Percentiles rank a stretch among this genome's conserved stretches.
These are phyloP conservation scores for Schizosaccharomyces octosporus DNA, from an alignment of 805 yeast genomes.

Conservation along the genomic window DNA sequence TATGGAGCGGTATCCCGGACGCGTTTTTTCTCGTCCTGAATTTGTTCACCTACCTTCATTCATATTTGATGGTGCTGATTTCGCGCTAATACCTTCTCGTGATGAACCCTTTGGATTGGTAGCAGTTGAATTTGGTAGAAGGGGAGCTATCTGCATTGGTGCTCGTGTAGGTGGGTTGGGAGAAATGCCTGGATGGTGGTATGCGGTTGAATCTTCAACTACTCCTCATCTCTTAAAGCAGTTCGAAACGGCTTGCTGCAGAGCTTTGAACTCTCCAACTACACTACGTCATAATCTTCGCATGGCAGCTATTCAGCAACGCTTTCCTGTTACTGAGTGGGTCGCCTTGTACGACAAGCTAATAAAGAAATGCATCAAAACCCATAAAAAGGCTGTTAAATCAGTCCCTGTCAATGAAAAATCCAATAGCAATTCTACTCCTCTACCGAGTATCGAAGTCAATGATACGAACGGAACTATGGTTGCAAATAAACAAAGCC, in stretches of 20 bases:
- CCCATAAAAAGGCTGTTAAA: not conserved
- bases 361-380: not conserved
- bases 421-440: not conserved
- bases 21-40: conserved; percentile 1
- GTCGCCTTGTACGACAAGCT: not conserved
- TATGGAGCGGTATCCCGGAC: conserved; percentile 1
- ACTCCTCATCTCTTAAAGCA: conserved; percentile 1
- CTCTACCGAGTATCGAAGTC: not conserved
- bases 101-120: conserved; percentile 3
- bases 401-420: not conserved
- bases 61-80: conserved; percentile 3
- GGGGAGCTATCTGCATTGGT: conserved; percentile 2
- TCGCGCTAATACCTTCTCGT: conserved; percentile 2
- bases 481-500: not conserved
- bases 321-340: conserved; percentile 2
- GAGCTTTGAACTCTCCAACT: not conserved
- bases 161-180: conserved; percentile 2
- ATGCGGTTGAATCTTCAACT: not conserved
- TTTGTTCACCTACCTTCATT: conserved; percentile 1
- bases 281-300: not conserved
- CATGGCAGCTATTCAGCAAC: not conserved
- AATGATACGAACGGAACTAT: not conserved
- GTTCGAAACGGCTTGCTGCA: not conserved
- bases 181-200: conserved; percentile 4
- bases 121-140: conserved; percentile 3